Base-by-base conservation (phyloP, 208 protist species). In the Trypanosoma caninum region DNA sequence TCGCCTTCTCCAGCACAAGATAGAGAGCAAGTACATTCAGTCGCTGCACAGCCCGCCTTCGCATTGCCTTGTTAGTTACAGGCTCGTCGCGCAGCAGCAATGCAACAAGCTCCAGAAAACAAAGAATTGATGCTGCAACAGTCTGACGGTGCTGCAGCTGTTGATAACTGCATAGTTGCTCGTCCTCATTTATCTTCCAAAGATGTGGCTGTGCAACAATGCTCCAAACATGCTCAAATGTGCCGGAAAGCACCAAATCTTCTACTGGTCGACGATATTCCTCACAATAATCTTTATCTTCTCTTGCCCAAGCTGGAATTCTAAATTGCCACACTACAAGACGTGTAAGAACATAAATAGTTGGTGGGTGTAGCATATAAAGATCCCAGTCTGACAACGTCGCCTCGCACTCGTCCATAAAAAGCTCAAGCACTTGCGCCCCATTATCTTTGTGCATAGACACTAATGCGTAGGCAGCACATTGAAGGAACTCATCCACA, bases 1-100 rank as follows among this genome's bases (percentile, higher is more conserved):
- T 60, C 8, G 82, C 86, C 74, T 95, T 95, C 61, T 95, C 85
- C 59, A 95, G 61, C 22, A 95, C 76, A n/a, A 89, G 65, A 52
- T 93, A 95, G n/a, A 93, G 57, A 6, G 80, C 78, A 40, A 93
- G 65, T 3, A 87, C 62, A 28, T 65, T 70, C 37, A 75, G 22
- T 31, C 61, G 28, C 23, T 40, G 45, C 18, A 60, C 18, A 13
- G 59, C 59, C n/a, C 62, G 47, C 41, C 44, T 57, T 20, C 52
- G 55, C 20, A 38, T 60, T 20, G 18, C 25, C 3, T 55, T 61
- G 13, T 22, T 37, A 30, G 1, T 20, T 18, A 23, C 38, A 13
- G 40, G 38, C 33, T 30, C 73, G 27, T 57, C 48, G 31, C 40
- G 23, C 23, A 56, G 73, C 61, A 69, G 67, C 47, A 34, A 38